Conservation (phyloP, 768 basidiomycete species). For the Boletus barrowsii region DNA sequence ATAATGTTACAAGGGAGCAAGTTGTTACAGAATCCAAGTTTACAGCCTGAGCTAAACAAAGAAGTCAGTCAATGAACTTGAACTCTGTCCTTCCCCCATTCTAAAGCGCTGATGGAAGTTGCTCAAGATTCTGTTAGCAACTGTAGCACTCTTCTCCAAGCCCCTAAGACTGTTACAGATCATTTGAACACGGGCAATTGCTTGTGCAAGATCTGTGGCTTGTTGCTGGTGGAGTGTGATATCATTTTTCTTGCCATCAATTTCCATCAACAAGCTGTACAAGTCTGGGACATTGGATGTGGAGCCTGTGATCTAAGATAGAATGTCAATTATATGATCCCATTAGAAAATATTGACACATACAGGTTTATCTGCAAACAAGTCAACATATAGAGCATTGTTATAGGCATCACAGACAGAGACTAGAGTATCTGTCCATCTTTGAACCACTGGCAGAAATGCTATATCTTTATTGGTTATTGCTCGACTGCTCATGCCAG, state of each 20-base stretch:
- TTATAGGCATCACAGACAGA: not conserved
- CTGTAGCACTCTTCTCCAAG: not conserved
- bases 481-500: not conserved
- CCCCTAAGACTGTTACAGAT: no score
- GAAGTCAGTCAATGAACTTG: not conserved
- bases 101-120: conserved; percentile 25
- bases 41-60: not conserved
- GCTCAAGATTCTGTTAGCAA: conserved; percentile 16
- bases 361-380: conserved; percentile 24
- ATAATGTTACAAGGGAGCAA: no score
- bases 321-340: not conserved
- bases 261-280: conserved; percentile 18
- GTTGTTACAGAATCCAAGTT: not conserved
- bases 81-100: not conserved
- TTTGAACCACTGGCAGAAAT: conserved; percentile 4
- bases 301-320: not conserved
- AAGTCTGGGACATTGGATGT: conserved; percentile 5
- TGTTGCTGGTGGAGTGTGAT: conserved; percentile 18
- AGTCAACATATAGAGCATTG: not conserved
- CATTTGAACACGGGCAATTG: not conserved
- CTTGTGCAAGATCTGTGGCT: conserved; percentile 4
- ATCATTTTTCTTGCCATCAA: conserved; percentile 20
- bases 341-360: not conserved
- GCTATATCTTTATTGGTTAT: not conserved
- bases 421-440: conserved; percentile 14